Evolutionary conservation across 768 basidiomycete species (phyloP), one percentile per base, ranked within the genome.

Genomic region (Lactarius sanguifluus): DNA sequence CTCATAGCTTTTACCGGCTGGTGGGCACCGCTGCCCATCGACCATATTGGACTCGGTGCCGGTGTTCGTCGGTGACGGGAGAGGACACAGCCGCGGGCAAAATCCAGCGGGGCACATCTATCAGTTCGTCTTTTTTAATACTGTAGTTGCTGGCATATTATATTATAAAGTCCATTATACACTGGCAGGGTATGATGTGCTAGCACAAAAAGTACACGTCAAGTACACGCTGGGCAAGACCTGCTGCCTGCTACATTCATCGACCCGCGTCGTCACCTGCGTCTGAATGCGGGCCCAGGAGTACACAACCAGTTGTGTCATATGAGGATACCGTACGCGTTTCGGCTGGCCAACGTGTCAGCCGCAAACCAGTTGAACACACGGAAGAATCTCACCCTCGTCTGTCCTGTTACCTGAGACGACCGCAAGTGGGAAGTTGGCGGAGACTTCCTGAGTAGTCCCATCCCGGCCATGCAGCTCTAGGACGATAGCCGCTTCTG

Each of bases 261-360:
- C 8, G 47, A 23, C 47, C 47, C n/a, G 8, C n/a, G 6, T 50
- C 23, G 23, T 15, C 13, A 25, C 47, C 23, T 1, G 47, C 23
- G 2, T 50, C 47, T 50, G 47, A 13, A n/a, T 38, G 36, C 7
- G 36, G 36, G 36, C 23, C 47, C 5, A 13, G 23, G 4, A 50
- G 1, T 13, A 5, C 4, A 50, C 23, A 4, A 2, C 38, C 38
- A 12, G 15, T 15, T 40, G 38, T 10, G 61, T 15, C 18, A 5
- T 55, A 10, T 10, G 52, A 40, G 6, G 3, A 40, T 15, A 52
- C 18, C 15, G 61, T 20, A 30, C 25, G 13, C 16, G 23, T 28
- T 18, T 61, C 50, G n/a, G 36, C 61, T 54, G n/a, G 36, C 13
- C 30, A 15, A 41, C 12, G 40, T 20, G 52, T 62, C 61, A 62